Percentiles rank a stretch among this genome's conserved stretches.
Evolutionary conservation across 441 rosid species (phyloP).

Genomic region (Heliophila coronopifolia): DNA sequence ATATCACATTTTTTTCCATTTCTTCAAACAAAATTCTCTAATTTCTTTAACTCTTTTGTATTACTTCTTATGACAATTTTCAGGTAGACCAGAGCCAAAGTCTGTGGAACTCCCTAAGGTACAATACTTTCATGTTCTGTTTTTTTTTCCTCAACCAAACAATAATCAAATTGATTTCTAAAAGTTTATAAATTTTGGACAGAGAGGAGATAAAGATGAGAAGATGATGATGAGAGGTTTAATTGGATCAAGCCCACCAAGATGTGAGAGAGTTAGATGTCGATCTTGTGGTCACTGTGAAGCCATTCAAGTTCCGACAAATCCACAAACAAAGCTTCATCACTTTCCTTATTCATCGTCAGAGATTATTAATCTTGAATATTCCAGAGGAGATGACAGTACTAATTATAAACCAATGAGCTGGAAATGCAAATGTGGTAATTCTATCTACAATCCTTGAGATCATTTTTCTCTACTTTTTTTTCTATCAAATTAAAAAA

Average conservation of each 20-base stretch:
- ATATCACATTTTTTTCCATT: conserved; percentile 27
- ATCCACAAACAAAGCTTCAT: conserved; percentile 31
- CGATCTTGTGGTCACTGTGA: conserved; percentile 63
- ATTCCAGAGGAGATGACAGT: conserved; percentile 54
- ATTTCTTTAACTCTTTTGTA: background rate
- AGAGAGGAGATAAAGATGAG: conserved; percentile 32
- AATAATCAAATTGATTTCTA: background rate
- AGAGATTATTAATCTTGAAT: conserved; percentile 20
- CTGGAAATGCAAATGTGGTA: conserved; percentile 96
- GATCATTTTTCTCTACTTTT: background rate
- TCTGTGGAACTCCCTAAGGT: conserved; percentile 10
- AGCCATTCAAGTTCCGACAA: conserved; percentile 81
- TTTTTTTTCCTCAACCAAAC: background rate
- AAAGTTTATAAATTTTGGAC: background rate
- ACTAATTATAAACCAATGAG: conserved; percentile 92
- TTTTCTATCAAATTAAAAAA: background rate
- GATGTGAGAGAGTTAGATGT: conserved; percentile 64
- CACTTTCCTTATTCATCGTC: conserved; percentile 32
- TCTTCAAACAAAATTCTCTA: background rate
- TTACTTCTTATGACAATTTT: conserved; percentile 12
- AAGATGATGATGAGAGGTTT: conserved; percentile 33
- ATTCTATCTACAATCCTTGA: conserved; percentile 64
- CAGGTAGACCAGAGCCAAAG: conserved; percentile 32
- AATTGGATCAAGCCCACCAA: conserved; percentile 89
- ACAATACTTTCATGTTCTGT: background rate